Percentiles rank a stretch among this genome's conserved stretches.
Conservation (phyloP, 305 asterid genomes). For the Rubia tinctorum region DNA sequence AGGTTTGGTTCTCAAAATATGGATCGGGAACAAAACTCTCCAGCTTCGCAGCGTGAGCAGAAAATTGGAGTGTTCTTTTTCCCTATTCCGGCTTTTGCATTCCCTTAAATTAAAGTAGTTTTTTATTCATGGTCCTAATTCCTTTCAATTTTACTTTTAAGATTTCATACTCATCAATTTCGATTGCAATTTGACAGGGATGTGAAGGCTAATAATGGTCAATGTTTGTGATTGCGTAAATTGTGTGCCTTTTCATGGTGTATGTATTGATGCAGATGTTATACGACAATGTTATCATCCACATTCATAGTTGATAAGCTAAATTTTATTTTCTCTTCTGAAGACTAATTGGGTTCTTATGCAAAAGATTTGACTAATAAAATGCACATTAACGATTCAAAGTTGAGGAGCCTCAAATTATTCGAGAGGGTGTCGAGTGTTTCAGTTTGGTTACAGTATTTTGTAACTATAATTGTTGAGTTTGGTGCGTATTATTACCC, state of each 20-base stretch:
- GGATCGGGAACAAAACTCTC: too few species aligned
- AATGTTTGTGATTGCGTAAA: slow-evolving; percentile 14
- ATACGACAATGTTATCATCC: slow-evolving; percentile 18
- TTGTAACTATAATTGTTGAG: too few species aligned
- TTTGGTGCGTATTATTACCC: too few species aligned
- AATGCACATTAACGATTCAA: slow-evolving; percentile 19
- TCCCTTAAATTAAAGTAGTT: too few species aligned
- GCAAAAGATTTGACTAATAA: slow-evolving; percentile 26
- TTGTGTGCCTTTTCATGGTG: slow-evolving; percentile 19
- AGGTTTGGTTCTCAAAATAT: slow-evolving; percentile 35
- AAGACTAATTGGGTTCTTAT: slow-evolving; percentile 37
- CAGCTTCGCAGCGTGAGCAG: too few species aligned
- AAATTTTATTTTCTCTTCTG: slow-evolving; percentile 30
- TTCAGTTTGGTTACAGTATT: too few species aligned
- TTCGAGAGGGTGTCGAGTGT: too few species aligned
- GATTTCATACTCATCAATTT: not conserved
- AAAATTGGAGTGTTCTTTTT: too few species aligned
- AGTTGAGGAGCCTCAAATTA: slow-evolving; percentile 15
- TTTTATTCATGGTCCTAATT: too few species aligned
- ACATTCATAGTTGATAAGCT: slow-evolving; percentile 45
- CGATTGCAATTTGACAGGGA: slow-evolving; percentile 13
- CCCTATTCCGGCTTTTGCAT: too few species aligned
- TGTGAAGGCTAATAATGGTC: slow-evolving; percentile 19
- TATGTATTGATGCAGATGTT: slow-evolving; percentile 19
- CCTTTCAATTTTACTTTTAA: not conserved